Conservation (phyloP, 768 basidiomycete species). For the Ramaria sp. region DNA sequence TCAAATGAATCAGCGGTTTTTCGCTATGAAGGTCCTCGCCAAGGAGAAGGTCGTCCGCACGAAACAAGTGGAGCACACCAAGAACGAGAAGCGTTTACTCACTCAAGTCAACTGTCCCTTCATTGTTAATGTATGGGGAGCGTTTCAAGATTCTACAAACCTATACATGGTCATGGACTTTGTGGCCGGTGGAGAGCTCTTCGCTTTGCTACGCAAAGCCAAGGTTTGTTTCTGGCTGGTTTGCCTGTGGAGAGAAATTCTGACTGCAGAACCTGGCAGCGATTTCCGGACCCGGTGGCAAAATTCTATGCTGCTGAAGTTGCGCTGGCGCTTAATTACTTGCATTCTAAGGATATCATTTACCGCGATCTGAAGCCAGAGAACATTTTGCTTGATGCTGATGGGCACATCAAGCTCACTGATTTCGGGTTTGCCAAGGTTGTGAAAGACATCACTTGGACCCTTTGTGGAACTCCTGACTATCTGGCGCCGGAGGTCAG, state of each 20-base stretch:
- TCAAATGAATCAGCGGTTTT: slow-evolving; percentile 90
- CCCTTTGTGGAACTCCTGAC: slow-evolving; percentile 90
- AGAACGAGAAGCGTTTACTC: slow-evolving; percentile 86
- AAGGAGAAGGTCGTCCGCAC: slow-evolving; percentile 87
- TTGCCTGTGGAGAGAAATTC: not conserved
- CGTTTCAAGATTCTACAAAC: slow-evolving; percentile 85
- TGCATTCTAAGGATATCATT: slow-evolving; percentile 81
- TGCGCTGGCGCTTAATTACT: slow-evolving; percentile 81
- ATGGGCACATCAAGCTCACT: slow-evolving; percentile 94
- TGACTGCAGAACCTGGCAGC: slow-evolving; percentile 31
- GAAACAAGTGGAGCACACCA: slow-evolving; percentile 97
- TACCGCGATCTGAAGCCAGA: slow-evolving; percentile 98
- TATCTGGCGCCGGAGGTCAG: slow-evolving; percentile 90
- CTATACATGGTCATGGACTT: slow-evolving; percentile 99
- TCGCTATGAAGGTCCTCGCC: slow-evolving; percentile 89
- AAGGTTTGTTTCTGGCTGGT: slow-evolving; percentile 43
- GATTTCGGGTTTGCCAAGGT: slow-evolving; percentile 95
- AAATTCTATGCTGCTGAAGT: slow-evolving; percentile 98
- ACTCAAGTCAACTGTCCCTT: slow-evolving; percentile 82
- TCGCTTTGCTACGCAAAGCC: slow-evolving; percentile 83
- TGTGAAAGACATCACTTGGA: slow-evolving; percentile 84
- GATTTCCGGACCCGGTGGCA: slow-evolving; percentile 94
- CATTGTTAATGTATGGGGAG: slow-evolving; percentile 94
- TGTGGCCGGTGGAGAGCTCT: slow-evolving; percentile 93
- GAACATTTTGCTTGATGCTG: slow-evolving; percentile 85